Base-by-base conservation (phyloP, 2,329 filamentous ascomycete species). In the Fusarium illudens region DNA sequence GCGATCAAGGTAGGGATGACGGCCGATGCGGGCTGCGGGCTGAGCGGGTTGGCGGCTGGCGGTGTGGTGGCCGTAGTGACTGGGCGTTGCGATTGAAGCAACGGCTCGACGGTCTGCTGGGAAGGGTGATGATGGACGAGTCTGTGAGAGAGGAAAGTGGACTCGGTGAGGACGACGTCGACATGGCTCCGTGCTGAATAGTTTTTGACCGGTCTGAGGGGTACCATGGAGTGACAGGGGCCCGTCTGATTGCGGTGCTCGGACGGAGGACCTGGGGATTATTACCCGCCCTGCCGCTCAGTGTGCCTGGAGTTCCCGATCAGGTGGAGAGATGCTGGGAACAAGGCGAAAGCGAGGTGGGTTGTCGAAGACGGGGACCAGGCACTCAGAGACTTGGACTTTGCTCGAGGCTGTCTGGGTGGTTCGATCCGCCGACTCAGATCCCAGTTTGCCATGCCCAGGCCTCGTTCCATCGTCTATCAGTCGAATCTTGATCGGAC, bases 121-220 rank as follows among this genome's bases (percentile, higher is more conserved):
- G 73, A 75, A 74, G 63, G 72, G 73, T 63, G 76, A 76, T 68
- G 74, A 77, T 75, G 67, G 72, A 77, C 73, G 73, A 77, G 77
- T 74, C 76, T 75, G 77, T 71, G 65, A 73, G 71, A 74, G 76
- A 75, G 72, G 72, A 76, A 77, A 78, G 75, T 77, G 76, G 75
- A 78, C 77, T 79, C 79, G 79, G 79, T 80, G 78, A 80, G 75
- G 71, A 77, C 68, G 71, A 71, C 72, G 68, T 78, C 64, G 72
- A 73, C 75, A 75, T 73, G 72, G 73, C 73, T 73, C 71, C 75
- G 77, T 79, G 76, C 77, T 80, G 77, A 77, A 78, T 76, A 79
- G 77, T 79, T 78, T 79, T 75, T 77, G 67, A 76, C 75, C 78
- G 77, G 77, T 79, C 76, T 79, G 78, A 80, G 78, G 78, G 78